phyloP scores from a whole-genome alignment of 1,139 yeast species.

The Hyphopichia buzzinii region DNA sequence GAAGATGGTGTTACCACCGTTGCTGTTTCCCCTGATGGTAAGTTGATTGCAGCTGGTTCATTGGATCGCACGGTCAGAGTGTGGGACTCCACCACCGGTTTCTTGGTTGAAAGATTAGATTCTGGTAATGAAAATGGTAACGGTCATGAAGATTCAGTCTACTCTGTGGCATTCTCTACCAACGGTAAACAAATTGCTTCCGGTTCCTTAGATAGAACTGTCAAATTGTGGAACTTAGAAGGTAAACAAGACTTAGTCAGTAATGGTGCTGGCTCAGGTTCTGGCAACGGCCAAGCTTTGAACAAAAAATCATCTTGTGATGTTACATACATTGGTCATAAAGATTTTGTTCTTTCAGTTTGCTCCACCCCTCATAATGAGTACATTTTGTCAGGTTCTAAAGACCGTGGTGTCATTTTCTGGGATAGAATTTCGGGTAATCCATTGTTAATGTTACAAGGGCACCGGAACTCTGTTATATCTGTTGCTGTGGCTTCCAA shows the following conservation, averaged over 20 bases:
- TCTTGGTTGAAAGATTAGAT: conserved; percentile 88
- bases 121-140: conserved; percentile 84
- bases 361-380: conserved; percentile 94
- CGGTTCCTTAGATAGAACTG: conserved; percentile 94
- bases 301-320: conserved; percentile 65
- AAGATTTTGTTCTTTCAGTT: conserved; percentile 91
- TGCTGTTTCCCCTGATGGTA: conserved; percentile 94
- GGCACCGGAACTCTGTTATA: conserved; percentile 94
- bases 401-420: conserved; percentile 94
- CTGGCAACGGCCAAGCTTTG: conserved; percentile 12
- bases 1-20: conserved; percentile 99
- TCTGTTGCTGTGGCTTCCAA: conserved; percentile 87
- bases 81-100: conserved; percentile 95
- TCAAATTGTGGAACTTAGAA: conserved; percentile 89
- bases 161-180: conserved; percentile 90
- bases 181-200: conserved; percentile 91
- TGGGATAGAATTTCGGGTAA: conserved; percentile 95
- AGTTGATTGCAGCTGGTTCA: conserved; percentile 93
- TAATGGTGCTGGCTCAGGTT: conserved; percentile 24
- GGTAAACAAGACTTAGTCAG: conserved; percentile 50
- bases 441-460: conserved; percentile 93
- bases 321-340: conserved; percentile 93
- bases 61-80: conserved; percentile 94
- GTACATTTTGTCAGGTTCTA: conserved; percentile 90
- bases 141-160: conserved; percentile 96